Conservation (phyloP, 306 rosid genomes). For the Cicer bijugum region DNA sequence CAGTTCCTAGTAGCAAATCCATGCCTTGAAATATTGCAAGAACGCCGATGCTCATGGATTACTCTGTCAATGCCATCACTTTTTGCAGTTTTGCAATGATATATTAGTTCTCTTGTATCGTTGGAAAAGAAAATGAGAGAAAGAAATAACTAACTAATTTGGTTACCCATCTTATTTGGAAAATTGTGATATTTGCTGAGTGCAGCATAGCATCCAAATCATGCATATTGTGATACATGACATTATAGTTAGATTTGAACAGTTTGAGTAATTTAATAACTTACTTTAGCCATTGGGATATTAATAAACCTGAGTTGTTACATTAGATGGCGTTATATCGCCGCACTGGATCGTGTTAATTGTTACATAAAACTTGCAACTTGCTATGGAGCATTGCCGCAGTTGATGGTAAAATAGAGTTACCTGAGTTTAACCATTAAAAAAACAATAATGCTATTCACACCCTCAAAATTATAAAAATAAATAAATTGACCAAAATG, state of each 20-base stretch:
- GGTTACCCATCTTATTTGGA: conserved; percentile 30
- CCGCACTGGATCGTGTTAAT: not conserved
- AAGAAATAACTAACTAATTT: conserved; percentile 35
- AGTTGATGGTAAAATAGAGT: not conserved
- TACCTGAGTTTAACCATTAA: no score
- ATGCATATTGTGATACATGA: conserved; percentile 13
- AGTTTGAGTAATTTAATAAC: conserved; percentile 9
- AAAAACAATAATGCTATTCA: no score
- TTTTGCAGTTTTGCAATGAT: conserved; percentile 41
- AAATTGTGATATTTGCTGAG: conserved; percentile 21
- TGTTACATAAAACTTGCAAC: not conserved
- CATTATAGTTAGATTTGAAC: conserved; percentile 24
- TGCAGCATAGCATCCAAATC: conserved; percentile 27
- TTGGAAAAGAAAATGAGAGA: conserved; percentile 26
- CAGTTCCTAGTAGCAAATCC: conserved; percentile 3
- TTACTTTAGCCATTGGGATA: conserved; percentile 25
- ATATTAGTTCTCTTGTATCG: conserved; percentile 25
- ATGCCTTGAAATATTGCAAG: conserved; percentile 28
- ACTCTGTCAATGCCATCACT: conserved; percentile 15
- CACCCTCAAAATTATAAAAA: no score
- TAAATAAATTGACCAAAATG: no score
- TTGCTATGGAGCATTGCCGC: conserved; percentile 8
- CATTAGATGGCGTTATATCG: not conserved
- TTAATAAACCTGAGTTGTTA: not conserved
- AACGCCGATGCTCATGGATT: conserved; percentile 36